phyloP scores from a whole-genome alignment of 176 grass and related monocot genomes.

The Luzula sylvatica region DNA sequence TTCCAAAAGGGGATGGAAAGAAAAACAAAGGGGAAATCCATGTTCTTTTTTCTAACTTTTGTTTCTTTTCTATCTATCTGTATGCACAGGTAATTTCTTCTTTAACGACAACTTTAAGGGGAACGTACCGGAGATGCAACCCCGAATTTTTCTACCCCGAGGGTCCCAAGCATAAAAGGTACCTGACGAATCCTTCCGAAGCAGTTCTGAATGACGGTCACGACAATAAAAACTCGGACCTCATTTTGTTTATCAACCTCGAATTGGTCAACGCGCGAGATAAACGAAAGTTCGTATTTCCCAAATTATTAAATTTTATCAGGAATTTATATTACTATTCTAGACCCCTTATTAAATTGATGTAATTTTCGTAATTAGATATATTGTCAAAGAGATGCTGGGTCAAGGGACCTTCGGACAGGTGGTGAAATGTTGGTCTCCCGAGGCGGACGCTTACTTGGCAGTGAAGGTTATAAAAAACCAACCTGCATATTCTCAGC shows the following conservation, averaged over 20 bases:
- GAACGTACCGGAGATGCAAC: constrained; percentile 75
- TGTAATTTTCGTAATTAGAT: constrained; percentile 39
- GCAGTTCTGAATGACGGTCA: constrained; percentile 57
- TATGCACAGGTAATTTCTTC: constrained; percentile 58
- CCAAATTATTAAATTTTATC: not conserved
- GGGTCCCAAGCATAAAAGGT: constrained; percentile 68
- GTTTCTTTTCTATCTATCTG: not conserved
- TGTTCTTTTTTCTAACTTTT: not conserved
- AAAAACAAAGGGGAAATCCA: not conserved
- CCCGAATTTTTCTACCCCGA: constrained; percentile 69
- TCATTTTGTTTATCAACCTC: constrained; percentile 83
- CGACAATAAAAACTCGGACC: constrained; percentile 93
- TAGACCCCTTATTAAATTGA: not conserved
- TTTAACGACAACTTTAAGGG: constrained; percentile 66
- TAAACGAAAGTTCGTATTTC: constrained; percentile 56
- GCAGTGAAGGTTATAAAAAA: constrained; percentile 99
- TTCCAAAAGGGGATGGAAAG: too few species aligned
- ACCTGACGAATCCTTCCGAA: constrained; percentile 74
- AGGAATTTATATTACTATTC: not conserved
- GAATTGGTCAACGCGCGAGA: constrained; percentile 59
- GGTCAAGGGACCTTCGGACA: constrained; percentile 99
- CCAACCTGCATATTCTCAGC: constrained; percentile 90
- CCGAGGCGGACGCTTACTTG: constrained; percentile 58
- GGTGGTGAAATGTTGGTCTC: constrained; percentile 90
- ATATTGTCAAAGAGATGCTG: constrained; percentile 85